Evolutionary conservation across 768 basidiomycete genomes (phyloP).

Genomic region (Tricholoma hemisulphureum): DNA sequence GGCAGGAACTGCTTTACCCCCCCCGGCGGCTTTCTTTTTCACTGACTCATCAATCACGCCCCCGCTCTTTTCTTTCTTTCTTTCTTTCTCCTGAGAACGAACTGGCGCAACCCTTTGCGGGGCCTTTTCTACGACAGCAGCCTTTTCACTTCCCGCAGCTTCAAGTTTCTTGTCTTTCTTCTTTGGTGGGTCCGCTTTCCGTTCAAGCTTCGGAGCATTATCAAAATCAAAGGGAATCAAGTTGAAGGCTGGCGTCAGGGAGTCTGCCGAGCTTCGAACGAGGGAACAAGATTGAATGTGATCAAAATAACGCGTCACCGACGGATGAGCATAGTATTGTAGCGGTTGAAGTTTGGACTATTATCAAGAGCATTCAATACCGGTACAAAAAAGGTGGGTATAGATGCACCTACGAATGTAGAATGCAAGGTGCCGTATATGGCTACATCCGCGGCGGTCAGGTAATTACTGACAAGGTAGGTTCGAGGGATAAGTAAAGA

Average conservation of each 20-base stretch:
- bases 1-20: constrained; percentile 46
- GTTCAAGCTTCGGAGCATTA: constrained; percentile 69
- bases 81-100: constrained; percentile 47
- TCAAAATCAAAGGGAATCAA: constrained; percentile 69
- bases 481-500: constrained; percentile 71
- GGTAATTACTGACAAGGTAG: constrained; percentile 79
- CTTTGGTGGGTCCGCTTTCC: constrained; percentile 70
- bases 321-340: constrained; percentile 78
- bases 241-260: constrained; percentile 50
- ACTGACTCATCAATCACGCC: constrained; percentile 34
- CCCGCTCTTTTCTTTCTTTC: constrained; percentile 61
- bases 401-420: constrained; percentile 56
- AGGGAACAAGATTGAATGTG: constrained; percentile 78
- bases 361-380: constrained; percentile 1
- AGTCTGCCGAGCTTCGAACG: constrained; percentile 56
- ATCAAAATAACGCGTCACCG: constrained; percentile 91
- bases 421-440: constrained; percentile 90
- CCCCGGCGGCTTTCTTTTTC: constrained; percentile 38
- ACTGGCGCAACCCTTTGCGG: constrained; percentile 22
- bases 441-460: constrained; percentile 88
- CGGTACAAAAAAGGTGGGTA: neutral
- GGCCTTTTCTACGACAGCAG: constrained; percentile 25
- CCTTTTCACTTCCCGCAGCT: constrained; percentile 29
- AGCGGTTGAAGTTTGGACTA: constrained; percentile 69
- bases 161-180: constrained; percentile 75